Evolutionary conservation across 768 basidiomycete species (phyloP).

Genomic region (Lactarius trivialis): DNA sequence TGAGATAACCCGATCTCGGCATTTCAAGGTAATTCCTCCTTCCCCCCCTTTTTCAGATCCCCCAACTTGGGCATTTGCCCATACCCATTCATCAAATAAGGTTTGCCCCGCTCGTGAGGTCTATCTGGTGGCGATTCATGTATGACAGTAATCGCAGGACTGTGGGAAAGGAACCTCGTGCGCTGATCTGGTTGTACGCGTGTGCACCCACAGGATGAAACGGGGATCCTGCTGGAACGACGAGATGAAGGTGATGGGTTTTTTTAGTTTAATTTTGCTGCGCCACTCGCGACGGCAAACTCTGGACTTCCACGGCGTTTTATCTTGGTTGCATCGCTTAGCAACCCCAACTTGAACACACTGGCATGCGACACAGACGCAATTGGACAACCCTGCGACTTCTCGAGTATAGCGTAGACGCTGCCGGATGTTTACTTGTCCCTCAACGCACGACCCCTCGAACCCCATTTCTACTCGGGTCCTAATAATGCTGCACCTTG

Average conservation of each 20-base stretch:
- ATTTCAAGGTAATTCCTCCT: neutral
- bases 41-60: neutral
- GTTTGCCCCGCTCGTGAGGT: neutral
- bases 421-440: neutral
- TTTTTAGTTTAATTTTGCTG: neutral
- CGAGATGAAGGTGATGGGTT: neutral
- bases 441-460: neutral
- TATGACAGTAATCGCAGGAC: neutral
- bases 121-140: neutral
- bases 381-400: neutral
- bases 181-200: conserved; percentile 6
- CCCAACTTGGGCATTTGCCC: neutral
- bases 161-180: conserved; percentile 1
- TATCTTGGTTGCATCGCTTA: neutral
- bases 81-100: neutral
- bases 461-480: neutral
- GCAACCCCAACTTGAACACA: no score
- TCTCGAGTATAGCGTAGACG: no score
- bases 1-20: neutral
- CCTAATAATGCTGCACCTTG: no score
- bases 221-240: neutral
- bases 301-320: neutral
- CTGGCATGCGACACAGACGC: no score
- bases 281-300: neutral
- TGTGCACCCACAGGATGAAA: neutral